Base-by-base conservation (phyloP, 176 grass and related monocot genomes). In the Metroxylon sagu region DNA sequence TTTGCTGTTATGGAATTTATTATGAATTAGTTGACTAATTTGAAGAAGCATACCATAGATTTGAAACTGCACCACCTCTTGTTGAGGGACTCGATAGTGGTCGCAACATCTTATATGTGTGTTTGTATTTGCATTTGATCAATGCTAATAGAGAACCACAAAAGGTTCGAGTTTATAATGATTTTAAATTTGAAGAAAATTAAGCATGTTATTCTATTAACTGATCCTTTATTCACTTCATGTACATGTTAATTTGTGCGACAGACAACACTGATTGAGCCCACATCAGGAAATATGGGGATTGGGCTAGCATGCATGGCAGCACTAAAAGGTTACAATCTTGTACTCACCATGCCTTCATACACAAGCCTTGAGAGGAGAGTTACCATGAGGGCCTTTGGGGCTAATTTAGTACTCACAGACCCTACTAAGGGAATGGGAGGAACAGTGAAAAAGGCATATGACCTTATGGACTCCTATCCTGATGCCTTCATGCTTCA, bases 331-430 rank as follows among this genome's bases (percentile, higher is more conserved):
- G 91, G 90, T 25, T 90, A 96, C 16, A 85, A 96, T 19, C 77
- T 90, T 27, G 62, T 87, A 57, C 92, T 96, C 31, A 96, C 86
- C 1, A 96, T 96, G 92, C 86, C 92, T 0, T 96, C 92, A 5
- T 96, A 96, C 72, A 88, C 92, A 39, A 96, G 92, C 66, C 83
- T 96, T 19, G 92, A 90, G 72, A 84, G 92, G 75, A 78, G 92
- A 60, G 92, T 96, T 23, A 77, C 77, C 6, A 90, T 90, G 86
- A 79, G 84, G 67, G 86, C 83, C 14, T 90, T 84, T 16, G 86
- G 86, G 3, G 83, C 77, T 4, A 66, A 84, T 5, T 75, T 96
- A 23, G 86, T 87, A 8, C 83, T 90, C 49, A 96, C 91, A 6
- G 91, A 96, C 64, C 86, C 72, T 6, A 49, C 83, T 16, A 90